Base-by-base conservation (phyloP, 169 alveolate genomes). In the Plasmodium sp. region DNA sequence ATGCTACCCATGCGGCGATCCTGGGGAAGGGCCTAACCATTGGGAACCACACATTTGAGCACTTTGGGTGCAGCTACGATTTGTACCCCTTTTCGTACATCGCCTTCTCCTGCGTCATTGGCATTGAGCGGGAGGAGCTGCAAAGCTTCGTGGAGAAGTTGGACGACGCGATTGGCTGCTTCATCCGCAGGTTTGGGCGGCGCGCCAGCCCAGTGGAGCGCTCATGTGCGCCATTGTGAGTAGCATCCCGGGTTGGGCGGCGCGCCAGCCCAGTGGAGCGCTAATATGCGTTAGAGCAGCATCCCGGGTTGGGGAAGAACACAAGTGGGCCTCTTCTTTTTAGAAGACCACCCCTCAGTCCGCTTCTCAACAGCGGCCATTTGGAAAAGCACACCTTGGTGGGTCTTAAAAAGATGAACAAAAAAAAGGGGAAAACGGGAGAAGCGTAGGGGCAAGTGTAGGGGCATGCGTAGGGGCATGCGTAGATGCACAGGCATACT, bases 101-200 rank as follows among this genome's bases (percentile, higher is more conserved):
- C 33, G 95, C 95, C 41, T 91, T 91, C 48, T 91, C 95, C 12
- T 91, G 95, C 27, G 95, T 91, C 16, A 82, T 91, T 45, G 95
- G 95, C 3, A 91, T 91, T 67, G 92, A 91, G 14, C 48, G 67
- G 75, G 73, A 10, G 16, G 95, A 91, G 62, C 5, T 91, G 31
- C 72, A 81, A 81, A 62, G 43, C 10, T 91, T 91, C 56, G 72
- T 91, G 51, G 31, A 9, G 4, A 91, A 81, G 41, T 62, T 91
- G n/a, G 95, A 91, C 56, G 71, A 82, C 16, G n/a, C 92, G 14
- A 81, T 91, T 71, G 74, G 45, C 16, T 54, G 83, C 39, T 91
- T 91, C 84, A 91, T 91, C 27, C 43, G 58, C 6, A 62, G 51
- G 73, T 88, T 75, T 33, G n/a, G 12, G 14, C 3, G 43, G 56